phyloP scores from a whole-genome alignment of 2,329 filamentous ascomycete species.

The Penicillium sp. region DNA sequence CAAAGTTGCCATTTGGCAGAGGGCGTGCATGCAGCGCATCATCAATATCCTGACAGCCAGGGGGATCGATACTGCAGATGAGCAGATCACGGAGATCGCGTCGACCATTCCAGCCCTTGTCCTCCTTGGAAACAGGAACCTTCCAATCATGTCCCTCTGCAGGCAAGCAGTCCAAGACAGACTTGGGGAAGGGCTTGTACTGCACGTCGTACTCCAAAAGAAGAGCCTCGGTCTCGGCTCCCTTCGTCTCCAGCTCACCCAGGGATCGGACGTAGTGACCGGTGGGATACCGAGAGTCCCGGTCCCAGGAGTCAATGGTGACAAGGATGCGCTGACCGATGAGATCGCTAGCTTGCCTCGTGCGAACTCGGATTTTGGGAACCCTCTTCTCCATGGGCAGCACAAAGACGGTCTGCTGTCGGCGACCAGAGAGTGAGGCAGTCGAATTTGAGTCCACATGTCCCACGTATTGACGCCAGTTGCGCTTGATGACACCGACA shows the following conservation, averaged over 20 bases:
- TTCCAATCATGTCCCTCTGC: conserved; percentile 92
- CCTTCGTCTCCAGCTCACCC: conserved; percentile 93
- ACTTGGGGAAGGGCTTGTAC: conserved; percentile 95
- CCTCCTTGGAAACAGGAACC: conserved; percentile 77
- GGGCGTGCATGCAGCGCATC: conserved; percentile 88
- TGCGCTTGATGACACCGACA: conserved; percentile 90
- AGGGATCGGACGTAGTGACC: conserved; percentile 94
- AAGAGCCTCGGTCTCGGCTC: conserved; percentile 94
- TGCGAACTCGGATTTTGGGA: conserved; percentile 92
- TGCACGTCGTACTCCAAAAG: conserved; percentile 96
- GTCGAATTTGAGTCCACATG: conserved; percentile 90
- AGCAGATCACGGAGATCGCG: conserved; percentile 83
- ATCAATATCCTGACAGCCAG: conserved; percentile 97
- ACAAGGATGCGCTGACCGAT: conserved; percentile 90
- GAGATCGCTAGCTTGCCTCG: conserved; percentile 85
- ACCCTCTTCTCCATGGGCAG: conserved; percentile 98
- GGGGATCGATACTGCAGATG: conserved; percentile 96
- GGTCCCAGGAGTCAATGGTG: conserved; percentile 93
- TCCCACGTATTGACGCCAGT: conserved; percentile 97
- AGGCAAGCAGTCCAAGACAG: conserved; percentile 91
- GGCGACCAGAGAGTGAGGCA: conserved; percentile 75
- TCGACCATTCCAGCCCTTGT: conserved; percentile 86
- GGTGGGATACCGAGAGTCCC: conserved; percentile 87
- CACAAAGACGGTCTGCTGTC: conserved; percentile 91
- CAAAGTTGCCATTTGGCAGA: conserved; percentile 89